Base-by-base conservation (phyloP, 2,329 filamentous ascomycete genomes). In the Epichloe elymi region DNA sequence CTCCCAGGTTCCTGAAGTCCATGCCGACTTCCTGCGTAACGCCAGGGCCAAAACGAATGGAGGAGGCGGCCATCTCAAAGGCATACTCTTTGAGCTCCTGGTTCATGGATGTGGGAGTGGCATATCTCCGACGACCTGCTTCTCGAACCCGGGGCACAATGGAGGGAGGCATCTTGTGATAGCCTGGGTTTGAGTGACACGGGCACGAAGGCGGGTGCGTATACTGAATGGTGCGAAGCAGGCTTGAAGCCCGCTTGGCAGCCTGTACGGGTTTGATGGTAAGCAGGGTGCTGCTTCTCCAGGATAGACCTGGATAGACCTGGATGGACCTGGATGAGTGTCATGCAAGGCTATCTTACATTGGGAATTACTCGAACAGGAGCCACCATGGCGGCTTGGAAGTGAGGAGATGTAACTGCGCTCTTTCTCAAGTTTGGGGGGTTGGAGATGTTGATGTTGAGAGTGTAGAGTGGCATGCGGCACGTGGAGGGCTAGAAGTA, bases 51-150 rank as follows among this genome's bases (percentile, higher is more conserved):
- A 97, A 98, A 12, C 93, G 82, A 62, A 98, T 96, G 30, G 85
- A 88, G 1, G 88, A 95, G 1, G 93, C 89, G 0, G 93, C 93
- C 91, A 98, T 95, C 67, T 98, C 93, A 64, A 98, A 98, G 14
- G 93, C 93, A 70, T 98, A 98, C 67, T 98, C 93, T 66, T 94
- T 95, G 62, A 89, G 76, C 8, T 76, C 70, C 30, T 53, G 48
- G 19, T 85, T 71, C 19, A 63, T 57, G 39, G 61, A 62, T 35
- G 85, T 71, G 0, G 90, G 88, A 0, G 88, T 91, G n/a, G 88
- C 89, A 66, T 79, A 82, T 47, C 72, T 73, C 36, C 79, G 66
- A 23, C 58, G 55, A 35, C 61, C 69, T 36, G 68, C 57, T 57
- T 67, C 53, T 57, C 61, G 55, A 45, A 62, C 66, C 51, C 70